phyloP scores from a whole-genome alignment of 2,329 filamentous ascomycete species.

The Tricladium varicosporioides region DNA sequence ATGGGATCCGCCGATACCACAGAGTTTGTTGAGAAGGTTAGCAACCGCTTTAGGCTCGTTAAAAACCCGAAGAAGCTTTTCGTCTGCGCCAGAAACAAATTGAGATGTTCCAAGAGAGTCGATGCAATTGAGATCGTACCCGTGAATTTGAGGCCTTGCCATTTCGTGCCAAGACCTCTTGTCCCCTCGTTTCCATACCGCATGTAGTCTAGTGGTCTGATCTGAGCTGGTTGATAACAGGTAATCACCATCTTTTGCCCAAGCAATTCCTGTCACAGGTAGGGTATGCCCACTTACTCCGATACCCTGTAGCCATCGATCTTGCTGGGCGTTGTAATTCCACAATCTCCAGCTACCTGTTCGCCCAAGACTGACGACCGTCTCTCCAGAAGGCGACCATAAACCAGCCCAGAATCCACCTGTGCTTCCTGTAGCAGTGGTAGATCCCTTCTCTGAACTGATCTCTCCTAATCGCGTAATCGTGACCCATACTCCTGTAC shows the following conservation, averaged over 20 bases:
- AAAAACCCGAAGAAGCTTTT: conserved; percentile 97
- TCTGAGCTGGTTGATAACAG: conserved; percentile 86
- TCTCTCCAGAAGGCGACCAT: conserved; percentile 77
- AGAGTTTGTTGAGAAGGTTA: conserved; percentile 66
- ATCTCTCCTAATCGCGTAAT: conserved; percentile 86
- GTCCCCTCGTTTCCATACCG: conserved; percentile 63
- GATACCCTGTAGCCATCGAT: conserved; percentile 73
- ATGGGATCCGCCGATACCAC: conserved; percentile 50
- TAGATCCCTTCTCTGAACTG: conserved; percentile 90
- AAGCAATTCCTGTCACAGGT: conserved; percentile 77
- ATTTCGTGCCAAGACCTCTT: conserved; percentile 86
- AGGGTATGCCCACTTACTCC: conserved; percentile 82
- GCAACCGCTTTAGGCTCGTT: conserved; percentile 83
- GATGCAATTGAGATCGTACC: conserved; percentile 96
- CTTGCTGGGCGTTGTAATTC: conserved; percentile 58
- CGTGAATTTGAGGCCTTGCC: conserved; percentile 92
- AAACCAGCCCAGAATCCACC: conserved; percentile 96
- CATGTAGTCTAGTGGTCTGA: conserved; percentile 87
- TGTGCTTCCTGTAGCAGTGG: conserved; percentile 91
- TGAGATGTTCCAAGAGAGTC: conserved; percentile 68
- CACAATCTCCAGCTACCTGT: conserved; percentile 94
- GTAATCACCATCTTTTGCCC: conserved; percentile 80
- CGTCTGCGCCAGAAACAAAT: conserved; percentile 93
- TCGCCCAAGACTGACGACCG: conserved; percentile 78
- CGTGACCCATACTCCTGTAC: conserved; percentile 89